Base-by-base conservation (phyloP, 768 basidiomycete genomes). In the Russula virescens region DNA sequence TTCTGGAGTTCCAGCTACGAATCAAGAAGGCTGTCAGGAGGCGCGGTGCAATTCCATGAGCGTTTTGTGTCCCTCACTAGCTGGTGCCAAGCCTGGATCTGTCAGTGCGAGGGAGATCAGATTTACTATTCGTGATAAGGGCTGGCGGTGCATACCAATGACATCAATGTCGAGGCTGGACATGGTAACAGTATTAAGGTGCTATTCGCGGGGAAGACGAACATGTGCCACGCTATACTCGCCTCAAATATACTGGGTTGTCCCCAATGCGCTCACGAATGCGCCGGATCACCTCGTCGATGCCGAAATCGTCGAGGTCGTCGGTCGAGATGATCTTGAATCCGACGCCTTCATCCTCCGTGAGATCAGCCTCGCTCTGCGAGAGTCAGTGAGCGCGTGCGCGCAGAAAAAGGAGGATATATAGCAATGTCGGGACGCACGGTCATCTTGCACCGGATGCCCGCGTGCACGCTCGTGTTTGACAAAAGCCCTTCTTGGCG, bases 71-170 rank as follows among this genome's bases (percentile, higher is more conserved):
- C 28, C 2, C 66, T 66, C 23, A 66, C 66, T 66, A 23, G 83
- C 90, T 51, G 90, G 91, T 35, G 91, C 91, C 62, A 90, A 71
- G 35, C 84, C 84, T 51, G 90, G 90, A 75, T 93, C 90, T 83
- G 50, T 19, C 25, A 43, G 25, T 26, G 45, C 28, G 75, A 62
- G 19, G 26, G 13, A 19, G 11, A 45, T 53, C 7, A 4, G 38
- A 16, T 14, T 61, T 9, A 13, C 18, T 18, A 9, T 19, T 40
- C 11, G 9, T 40, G 25, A 26, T 19, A 31, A 18, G 10, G 10
- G n/a, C 18, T 19, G n/a, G 48, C 59, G 25, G 21, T 26, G 61
- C 78, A 40, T 63, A 86, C 88, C 89, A 68, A 91, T 81, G 14
- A 89, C 87, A 73, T 93, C 91, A 26, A 92, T 93, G 72, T 92